phyloP scores from a whole-genome alignment of 1,139 yeast genomes.

The Diutina mesorugosa region DNA sequence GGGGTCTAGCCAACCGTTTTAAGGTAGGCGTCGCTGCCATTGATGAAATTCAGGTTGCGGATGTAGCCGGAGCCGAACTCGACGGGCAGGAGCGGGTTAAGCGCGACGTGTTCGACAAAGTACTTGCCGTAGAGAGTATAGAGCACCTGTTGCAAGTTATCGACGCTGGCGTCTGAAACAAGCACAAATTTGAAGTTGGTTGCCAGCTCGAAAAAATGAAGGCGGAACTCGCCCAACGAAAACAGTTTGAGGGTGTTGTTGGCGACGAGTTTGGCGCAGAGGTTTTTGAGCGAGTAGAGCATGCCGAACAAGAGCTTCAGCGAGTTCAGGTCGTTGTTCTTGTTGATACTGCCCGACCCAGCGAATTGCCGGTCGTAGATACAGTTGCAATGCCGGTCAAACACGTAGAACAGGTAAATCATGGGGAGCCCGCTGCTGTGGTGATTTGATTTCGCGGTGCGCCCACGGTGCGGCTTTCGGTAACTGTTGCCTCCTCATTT shows the following conservation, averaged over 20 bases:
- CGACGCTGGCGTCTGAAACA: slow-evolving; percentile 55
- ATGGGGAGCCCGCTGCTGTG: neutral
- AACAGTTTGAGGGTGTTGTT: slow-evolving; percentile 49
- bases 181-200: slow-evolving; percentile 67
- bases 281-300: slow-evolving; percentile 63
- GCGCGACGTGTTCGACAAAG: slow-evolving; percentile 57
- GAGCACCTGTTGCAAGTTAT: slow-evolving; percentile 46
- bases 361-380: slow-evolving; percentile 57
- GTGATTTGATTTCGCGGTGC: neutral
- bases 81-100: slow-evolving; percentile 45
- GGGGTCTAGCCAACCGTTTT: neutral
- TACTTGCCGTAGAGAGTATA: slow-evolving; percentile 56
- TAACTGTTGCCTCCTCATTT: no score
- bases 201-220: slow-evolving; percentile 72
- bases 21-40: slow-evolving; percentile 27
- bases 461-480: neutral
- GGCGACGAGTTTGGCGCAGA: slow-evolving; percentile 51
- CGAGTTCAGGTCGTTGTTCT: slow-evolving; percentile 45
- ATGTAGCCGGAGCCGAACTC: slow-evolving; percentile 31
- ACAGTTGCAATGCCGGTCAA: slow-evolving; percentile 81
- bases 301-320: slow-evolving; percentile 85
- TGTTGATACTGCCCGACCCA: slow-evolving; percentile 36
- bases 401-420: slow-evolving; percentile 75
- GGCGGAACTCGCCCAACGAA: slow-evolving; percentile 59
- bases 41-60: slow-evolving; percentile 29